phyloP scores from a whole-genome alignment of 768 basidiomycete species.

The Rickenella mellea region DNA sequence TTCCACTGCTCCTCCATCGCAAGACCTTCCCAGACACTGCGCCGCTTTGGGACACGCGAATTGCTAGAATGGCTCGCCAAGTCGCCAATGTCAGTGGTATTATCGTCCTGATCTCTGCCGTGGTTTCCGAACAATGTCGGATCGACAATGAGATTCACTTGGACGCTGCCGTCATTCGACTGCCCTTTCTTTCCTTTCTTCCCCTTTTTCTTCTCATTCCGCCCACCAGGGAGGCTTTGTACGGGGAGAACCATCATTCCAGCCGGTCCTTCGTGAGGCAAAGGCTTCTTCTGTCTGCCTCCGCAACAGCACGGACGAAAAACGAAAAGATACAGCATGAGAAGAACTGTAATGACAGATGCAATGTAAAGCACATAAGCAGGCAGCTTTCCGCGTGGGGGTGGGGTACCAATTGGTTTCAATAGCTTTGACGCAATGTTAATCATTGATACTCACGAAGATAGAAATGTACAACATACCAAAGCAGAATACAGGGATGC shows the following conservation, averaged over 20 bases:
- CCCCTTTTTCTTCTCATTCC: slow-evolving; percentile 30
- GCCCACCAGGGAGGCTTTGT: slow-evolving; percentile 33
- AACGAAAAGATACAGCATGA: slow-evolving; percentile 44
- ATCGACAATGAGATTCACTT: slow-evolving; percentile 68
- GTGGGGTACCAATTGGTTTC: slow-evolving; percentile 40
- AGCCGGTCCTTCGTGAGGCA: slow-evolving; percentile 13
- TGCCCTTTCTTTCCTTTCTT: slow-evolving; percentile 16
- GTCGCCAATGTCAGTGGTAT: slow-evolving; percentile 26
- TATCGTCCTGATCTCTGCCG: slow-evolving; percentile 29
- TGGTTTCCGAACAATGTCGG: slow-evolving; percentile 42
- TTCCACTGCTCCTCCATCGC: slow-evolving; percentile 60
- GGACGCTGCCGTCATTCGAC: slow-evolving; percentile 37
- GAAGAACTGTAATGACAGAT: slow-evolving; percentile 41
- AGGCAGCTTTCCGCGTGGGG: slow-evolving; percentile 45
- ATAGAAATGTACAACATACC: slow-evolving; percentile 26
- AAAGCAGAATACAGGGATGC: slow-evolving; percentile 56
- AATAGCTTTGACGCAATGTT: slow-evolving; percentile 30
- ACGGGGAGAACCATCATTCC: slow-evolving; percentile 61
- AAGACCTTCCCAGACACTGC: slow-evolving; percentile 47
- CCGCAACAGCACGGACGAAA: slow-evolving; percentile 49
- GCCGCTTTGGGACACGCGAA: slow-evolving; percentile 23
- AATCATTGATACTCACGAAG: neutral
- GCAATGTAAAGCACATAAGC: slow-evolving; percentile 50
- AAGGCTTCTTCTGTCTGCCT: slow-evolving; percentile 21
- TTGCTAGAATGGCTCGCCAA: too few relatives aligned